These are phyloP conservation scores for Botrytis galanthina DNA, from an alignment of 2,329 filamentous ascomycete species.

Conservation along the genomic window DNA sequence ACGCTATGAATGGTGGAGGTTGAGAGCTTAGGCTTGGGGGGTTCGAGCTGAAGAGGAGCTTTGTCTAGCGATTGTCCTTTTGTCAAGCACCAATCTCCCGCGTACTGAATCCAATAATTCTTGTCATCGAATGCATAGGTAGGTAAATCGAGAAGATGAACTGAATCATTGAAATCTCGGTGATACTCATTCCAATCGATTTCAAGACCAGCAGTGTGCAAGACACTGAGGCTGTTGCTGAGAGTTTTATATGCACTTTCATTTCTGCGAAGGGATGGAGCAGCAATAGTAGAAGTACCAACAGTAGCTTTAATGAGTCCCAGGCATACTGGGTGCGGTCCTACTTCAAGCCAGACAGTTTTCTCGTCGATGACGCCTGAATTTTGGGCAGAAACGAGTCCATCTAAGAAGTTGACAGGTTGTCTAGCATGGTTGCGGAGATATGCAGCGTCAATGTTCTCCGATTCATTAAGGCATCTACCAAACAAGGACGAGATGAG, in stretches of 20 bases:
- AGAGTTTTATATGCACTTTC: slow-evolving; percentile 65
- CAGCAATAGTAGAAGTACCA: slow-evolving; percentile 46
- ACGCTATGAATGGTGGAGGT: slow-evolving; percentile 41
- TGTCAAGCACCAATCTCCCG: slow-evolving; percentile 65
- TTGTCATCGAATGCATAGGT: slow-evolving; percentile 68
- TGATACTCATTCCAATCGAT: slow-evolving; percentile 73
- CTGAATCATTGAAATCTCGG: slow-evolving; percentile 55
- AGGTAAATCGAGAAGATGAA: slow-evolving; percentile 63
- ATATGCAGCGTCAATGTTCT: slow-evolving; percentile 58
- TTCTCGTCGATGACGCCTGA: slow-evolving; percentile 62
- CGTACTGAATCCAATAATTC: slow-evolving; percentile 63
- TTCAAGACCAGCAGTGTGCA: slow-evolving; percentile 60
- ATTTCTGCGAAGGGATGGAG: slow-evolving; percentile 60
- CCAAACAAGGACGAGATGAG: slow-evolving; percentile 66
- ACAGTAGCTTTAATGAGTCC: slow-evolving; percentile 67
- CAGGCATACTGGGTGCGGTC: slow-evolving; percentile 69
- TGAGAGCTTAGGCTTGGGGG: slow-evolving; percentile 49
- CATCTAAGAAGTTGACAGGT: slow-evolving; percentile 61
- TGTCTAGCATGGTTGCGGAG: slow-evolving; percentile 63
- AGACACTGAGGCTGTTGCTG: slow-evolving; percentile 52
- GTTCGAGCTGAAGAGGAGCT: slow-evolving; percentile 55
- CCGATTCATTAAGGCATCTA: slow-evolving; percentile 54
- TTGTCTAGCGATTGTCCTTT: slow-evolving; percentile 51
- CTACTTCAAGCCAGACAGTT: slow-evolving; percentile 70
- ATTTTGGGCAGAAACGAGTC: slow-evolving; percentile 56